Evolutionary conservation across 1,284 basidiomycete species (phyloP), one percentile per base, ranked within the genome.

Genomic region (Hemileia vastatrix): DNA sequence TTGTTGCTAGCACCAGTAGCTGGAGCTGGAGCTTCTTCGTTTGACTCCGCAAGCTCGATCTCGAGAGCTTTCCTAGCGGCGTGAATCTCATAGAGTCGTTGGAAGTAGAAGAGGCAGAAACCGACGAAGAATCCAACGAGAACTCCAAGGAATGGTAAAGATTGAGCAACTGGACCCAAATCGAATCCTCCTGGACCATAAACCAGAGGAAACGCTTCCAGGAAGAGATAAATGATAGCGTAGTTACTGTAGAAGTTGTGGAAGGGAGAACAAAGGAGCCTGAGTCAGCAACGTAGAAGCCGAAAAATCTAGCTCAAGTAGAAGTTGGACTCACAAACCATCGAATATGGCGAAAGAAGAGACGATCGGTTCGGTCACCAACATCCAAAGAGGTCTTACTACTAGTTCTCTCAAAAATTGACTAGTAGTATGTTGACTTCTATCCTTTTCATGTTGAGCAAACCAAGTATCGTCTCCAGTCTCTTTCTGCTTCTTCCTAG

Each of bases 401-500:
- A 70, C 52, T 9, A 64, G 66, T 54, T 70, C 69, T 54, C 61
- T 65, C 9, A 54, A 19, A n/a, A 60, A 18, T 64, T 51, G 21
- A 60, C 31, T 21, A 18, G n/a, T 45, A 15, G 64, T 68, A 36
- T 61, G 67, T 45, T 67, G 58, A 1, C 54, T 59, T 2, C 66
- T 23, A n/a, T 56, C 33, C 50, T 60, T 59, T 43, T 72, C 69
- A 55, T 72, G 70, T 24, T 49, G 53, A 13, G 68, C 49, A 48
- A 67, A 67, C 6, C n/a, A n/a, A n/a, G n/a, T n/a, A n/a, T 75
- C 66, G 67, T 86, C 80, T 1, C 84, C 84, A 0, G 84, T 84
- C 53, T 82, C 76, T 73, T 84, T 85, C 52, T 86, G 79, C 62
- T 82, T 70, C 66, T 81, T 80, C 67, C 78, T 80, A 6, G 85